A percentile compares a stretch with the other conserved stretches of the same genome.
These are phyloP conservation scores for Phaeotremella skinneri DNA, from an alignment of 768 basidiomycete genomes.

Conservation along the genomic window DNA sequence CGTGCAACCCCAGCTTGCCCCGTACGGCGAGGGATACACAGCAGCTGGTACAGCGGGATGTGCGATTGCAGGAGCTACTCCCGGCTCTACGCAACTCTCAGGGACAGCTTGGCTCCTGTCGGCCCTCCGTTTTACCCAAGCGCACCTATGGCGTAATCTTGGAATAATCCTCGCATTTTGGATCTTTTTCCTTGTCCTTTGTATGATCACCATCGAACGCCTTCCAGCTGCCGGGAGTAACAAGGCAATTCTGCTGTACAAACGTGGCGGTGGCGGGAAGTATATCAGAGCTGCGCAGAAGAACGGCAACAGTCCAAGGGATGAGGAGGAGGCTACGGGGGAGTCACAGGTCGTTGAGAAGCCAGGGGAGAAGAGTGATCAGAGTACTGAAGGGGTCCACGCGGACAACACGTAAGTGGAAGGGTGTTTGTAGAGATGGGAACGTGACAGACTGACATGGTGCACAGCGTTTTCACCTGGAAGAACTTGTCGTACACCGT, in stretches of 20 bases:
- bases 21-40: constrained; percentile 29
- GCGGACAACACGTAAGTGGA: constrained; percentile 30
- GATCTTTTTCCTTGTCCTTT: constrained; percentile 44
- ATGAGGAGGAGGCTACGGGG: constrained; percentile 33
- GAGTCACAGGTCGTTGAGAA: constrained; percentile 31
- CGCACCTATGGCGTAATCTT: constrained; percentile 42
- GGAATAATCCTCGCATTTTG: constrained; percentile 34
- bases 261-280: constrained; percentile 39
- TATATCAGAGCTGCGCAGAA: constrained; percentile 47
- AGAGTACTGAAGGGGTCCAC: constrained; percentile 12
- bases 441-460: no score
- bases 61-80: constrained; percentile 34
- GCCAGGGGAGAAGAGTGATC: constrained; percentile 7
- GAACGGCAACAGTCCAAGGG: constrained; percentile 34
- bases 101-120: constrained; percentile 24
- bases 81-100: constrained; percentile 28
- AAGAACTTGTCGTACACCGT: constrained; percentile 46
- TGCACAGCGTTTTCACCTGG: constrained; percentile 52
- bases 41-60: constrained; percentile 24
- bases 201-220: constrained; percentile 44
- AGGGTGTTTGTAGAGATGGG: no score
- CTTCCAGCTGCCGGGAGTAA: constrained; percentile 40
- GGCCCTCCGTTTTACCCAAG: constrained; percentile 22
- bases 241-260: constrained; percentile 39
- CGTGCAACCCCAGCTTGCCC: constrained; percentile 30